Evolutionary conservation across 331 rosid genomes (phyloP).

Genomic region (Arachis monticola): DNA sequence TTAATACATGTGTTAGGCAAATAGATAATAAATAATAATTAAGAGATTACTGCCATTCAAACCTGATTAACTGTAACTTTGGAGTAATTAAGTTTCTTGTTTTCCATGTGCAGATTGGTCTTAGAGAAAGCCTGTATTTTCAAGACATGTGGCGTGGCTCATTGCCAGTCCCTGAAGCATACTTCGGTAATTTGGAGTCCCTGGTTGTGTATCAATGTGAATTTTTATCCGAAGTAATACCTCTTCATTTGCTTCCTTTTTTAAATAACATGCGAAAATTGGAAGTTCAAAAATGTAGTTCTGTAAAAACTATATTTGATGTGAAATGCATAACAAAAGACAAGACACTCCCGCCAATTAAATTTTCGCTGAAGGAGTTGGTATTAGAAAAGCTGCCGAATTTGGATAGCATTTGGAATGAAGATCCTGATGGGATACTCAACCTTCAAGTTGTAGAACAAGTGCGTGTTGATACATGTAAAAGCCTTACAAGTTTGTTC

Average conservation of each 20-base stretch:
- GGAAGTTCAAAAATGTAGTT: not conserved
- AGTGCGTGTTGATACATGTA: not conserved
- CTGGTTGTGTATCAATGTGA: not conserved
- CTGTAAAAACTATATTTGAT: not conserved
- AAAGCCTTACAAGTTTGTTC: conserved; percentile 8
- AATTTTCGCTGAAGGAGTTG: not conserved
- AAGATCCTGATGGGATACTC: not conserved
- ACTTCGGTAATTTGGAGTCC: not conserved
- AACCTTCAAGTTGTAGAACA: not conserved
- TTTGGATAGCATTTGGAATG: conserved; percentile 7
- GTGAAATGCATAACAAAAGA: not conserved
- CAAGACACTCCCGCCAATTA: not conserved
- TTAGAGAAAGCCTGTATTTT: no score
- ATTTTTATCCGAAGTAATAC: not conserved
- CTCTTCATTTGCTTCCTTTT: not conserved
- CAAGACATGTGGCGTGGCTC: no score
- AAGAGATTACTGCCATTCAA: no score
- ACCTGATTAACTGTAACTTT: no score
- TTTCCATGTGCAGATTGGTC: no score
- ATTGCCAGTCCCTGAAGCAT: no score
- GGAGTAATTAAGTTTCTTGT: no score
- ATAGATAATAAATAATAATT: no score
- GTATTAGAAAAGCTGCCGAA: not conserved
- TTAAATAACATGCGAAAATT: not conserved
- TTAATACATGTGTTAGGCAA: no score